Percentiles rank a stretch among this genome's conserved stretches.
Conservation (phyloP, 768 basidiomycete species). For the Neoboletus subvelutipes region DNA sequence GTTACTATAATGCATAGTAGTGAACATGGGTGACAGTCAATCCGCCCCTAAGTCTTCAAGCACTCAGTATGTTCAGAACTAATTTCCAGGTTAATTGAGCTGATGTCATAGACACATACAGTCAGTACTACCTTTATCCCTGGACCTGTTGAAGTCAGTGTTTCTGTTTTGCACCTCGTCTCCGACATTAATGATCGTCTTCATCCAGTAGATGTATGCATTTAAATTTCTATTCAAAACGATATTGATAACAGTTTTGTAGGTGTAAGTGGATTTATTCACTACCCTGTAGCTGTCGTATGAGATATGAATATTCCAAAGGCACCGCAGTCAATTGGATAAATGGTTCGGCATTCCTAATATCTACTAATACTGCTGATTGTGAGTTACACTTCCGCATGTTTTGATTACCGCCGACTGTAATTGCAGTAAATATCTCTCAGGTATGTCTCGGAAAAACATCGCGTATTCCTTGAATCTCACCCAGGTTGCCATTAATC, state of each 20-base stretch:
- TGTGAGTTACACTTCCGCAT: background rate
- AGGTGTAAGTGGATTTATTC: slow-evolving; percentile 3
- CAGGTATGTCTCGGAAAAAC: too few species aligned
- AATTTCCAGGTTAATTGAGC: too few species aligned
- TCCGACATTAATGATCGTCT: background rate
- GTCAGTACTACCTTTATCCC: background rate
- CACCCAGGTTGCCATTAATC: too few species aligned
- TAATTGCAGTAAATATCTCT: background rate
- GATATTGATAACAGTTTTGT: too few species aligned
- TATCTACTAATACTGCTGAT: slow-evolving; percentile 4
- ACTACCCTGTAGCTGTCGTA: too few species aligned
- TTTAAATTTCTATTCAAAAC: background rate
- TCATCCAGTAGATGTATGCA: background rate
- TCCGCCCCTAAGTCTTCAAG: background rate
- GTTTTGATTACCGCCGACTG: background rate
- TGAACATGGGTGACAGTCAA: background rate
- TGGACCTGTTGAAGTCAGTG: background rate
- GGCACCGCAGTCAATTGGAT: background rate
- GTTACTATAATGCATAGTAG: too few species aligned
- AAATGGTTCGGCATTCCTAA: background rate
- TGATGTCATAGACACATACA: background rate
- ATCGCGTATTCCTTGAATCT: too few species aligned
- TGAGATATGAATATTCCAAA: background rate
- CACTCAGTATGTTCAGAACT: too few species aligned
- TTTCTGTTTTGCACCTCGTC: background rate